Evolutionary conservation across 164 flowering plant species (phyloP).

Genomic region (Umbellularia californica): DNA sequence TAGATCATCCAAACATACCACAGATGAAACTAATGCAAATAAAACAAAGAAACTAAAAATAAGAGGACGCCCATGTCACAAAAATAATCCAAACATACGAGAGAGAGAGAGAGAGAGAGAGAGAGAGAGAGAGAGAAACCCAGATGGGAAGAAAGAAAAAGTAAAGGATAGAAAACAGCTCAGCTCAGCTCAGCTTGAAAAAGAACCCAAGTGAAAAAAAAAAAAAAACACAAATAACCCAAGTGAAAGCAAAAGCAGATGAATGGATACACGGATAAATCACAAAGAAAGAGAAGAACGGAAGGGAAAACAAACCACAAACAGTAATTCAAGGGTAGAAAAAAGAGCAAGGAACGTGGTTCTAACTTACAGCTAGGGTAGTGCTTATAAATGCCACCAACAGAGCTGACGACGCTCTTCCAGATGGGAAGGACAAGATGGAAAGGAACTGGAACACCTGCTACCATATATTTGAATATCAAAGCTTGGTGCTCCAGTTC

Average conservation of each 20-base stretch:
- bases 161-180: neutral
- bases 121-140: too few relatives aligned
- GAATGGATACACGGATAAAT: neutral
- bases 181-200: neutral
- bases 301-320: neutral
- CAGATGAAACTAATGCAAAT: neutral
- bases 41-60: neutral
- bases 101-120: neutral
- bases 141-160: neutral
- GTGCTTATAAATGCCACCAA: conserved; percentile 14
- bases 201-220: neutral
- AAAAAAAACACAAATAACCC: neutral
- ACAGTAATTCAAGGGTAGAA: neutral
- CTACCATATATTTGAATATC: conserved; percentile 45
- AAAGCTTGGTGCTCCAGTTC: conserved; percentile 51
- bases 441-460: conserved; percentile 44
- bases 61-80: conserved; percentile 3
- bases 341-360: neutral
- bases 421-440: conserved; percentile 51
- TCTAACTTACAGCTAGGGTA: conserved; percentile 28
- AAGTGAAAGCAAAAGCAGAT: neutral
- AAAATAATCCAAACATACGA: neutral
- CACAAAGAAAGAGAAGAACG: neutral
- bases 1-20: neutral
- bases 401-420: conserved; percentile 40